Evolutionary conservation across 495 filamentous ascomycete genomes (phyloP).

Genomic region (Patellaria atrata): DNA sequence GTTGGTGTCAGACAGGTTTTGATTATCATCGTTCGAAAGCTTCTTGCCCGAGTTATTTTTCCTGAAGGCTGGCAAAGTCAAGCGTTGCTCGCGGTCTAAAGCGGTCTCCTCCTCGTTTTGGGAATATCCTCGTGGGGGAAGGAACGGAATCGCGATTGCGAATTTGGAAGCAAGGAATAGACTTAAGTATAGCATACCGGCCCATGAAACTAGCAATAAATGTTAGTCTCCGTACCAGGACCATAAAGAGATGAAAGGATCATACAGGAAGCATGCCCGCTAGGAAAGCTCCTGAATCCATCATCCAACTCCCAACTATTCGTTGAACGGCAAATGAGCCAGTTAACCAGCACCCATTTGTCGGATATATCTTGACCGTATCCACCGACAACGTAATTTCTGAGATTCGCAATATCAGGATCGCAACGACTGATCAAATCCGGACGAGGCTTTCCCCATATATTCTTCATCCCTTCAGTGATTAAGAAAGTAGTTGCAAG

Average conservation of each 20-base stretch:
- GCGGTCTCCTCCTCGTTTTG: slow-evolving; percentile 11
- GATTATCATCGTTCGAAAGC: too few species aligned
- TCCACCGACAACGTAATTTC: slow-evolving; percentile 33
- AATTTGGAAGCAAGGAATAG: slow-evolving; percentile 53
- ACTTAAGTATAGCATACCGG: slow-evolving; percentile 47
- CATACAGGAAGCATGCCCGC: slow-evolving; percentile 54
- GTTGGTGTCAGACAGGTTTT: too few species aligned
- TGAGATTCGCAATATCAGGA: slow-evolving; percentile 35
- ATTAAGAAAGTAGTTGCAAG: slow-evolving; percentile 42
- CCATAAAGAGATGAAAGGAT: slow-evolving; percentile 4
- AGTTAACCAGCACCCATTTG: slow-evolving; percentile 36
- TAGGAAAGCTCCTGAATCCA: slow-evolving; percentile 54
- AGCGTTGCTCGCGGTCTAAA: neutral
- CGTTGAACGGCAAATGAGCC: slow-evolving; percentile 37
- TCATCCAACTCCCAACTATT: slow-evolving; percentile 32
- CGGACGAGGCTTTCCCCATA: slow-evolving; percentile 50
- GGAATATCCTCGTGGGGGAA: slow-evolving; percentile 14
- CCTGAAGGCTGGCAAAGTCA: neutral
- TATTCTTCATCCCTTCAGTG: slow-evolving; percentile 47
- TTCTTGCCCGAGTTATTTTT: neutral
- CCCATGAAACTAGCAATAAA: slow-evolving; percentile 37
- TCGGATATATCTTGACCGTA: slow-evolving; percentile 32
- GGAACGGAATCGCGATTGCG: slow-evolving; percentile 40
- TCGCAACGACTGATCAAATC: slow-evolving; percentile 49
- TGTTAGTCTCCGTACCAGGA: slow-evolving; percentile 1